Base-by-base conservation (phyloP, 805 yeast species). In the Cyberlindnera sargentensis region DNA sequence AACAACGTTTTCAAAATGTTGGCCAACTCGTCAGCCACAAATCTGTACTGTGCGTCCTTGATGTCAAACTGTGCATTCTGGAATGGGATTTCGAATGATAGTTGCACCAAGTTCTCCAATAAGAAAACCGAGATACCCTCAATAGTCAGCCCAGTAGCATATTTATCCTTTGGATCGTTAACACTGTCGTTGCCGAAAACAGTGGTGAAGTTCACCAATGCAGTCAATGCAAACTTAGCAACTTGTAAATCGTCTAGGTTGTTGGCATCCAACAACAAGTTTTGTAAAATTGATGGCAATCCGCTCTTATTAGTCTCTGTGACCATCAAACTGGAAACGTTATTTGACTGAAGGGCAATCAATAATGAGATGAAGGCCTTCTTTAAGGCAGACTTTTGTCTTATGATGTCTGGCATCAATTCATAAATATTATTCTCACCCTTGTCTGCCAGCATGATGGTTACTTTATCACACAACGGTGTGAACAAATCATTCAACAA, bases 41-140 rank as follows among this genome's bases (percentile, higher is more conserved):
- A 72, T 55, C 91, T 73, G 51, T 75, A 77, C 58, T 86, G 90
- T 4, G 95, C 95, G 61, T 89, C 96, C 50, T 78, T 77, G 39
- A 80, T 66, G 56, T 82, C 77, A 53, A 82, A 80, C 32, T 71
- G 73, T 30, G 74, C 73, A 31, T 80, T 75, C 52, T 83, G 80
- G 60, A 86, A 81, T n/a, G 95, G 87, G 39, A 88, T 67, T 60
- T 87, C 90, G 67, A 88, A 84, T 31, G 82, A 71, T 43, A 86
- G 65, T 40, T 82, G 74, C 4, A 89, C 73, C 27, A 79, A 70
- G 50, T 80, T 82, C 40, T 80, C 78, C 62, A 86, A 76, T 46
- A 90, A 72, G 55, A 78, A 76, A 36, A 76, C 80, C 44, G 84
- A 82, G 39, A 86, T 76, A 6, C 93, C 86, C 15, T 83, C 90